These are phyloP conservation scores for Aspergillus latus DNA, from an alignment of 2,329 filamentous ascomycete genomes.

Conservation along the genomic window DNA sequence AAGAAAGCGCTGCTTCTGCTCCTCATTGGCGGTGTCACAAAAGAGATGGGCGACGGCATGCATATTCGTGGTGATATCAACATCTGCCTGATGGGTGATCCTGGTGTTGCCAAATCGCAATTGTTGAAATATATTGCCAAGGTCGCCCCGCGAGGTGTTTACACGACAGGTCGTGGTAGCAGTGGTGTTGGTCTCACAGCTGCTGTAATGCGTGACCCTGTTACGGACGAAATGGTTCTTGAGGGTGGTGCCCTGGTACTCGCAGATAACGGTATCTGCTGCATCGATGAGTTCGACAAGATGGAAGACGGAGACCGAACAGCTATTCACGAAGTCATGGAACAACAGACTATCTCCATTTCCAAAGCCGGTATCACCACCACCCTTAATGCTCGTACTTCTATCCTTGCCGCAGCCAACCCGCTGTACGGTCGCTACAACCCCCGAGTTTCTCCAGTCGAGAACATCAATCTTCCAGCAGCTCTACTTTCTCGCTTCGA, in stretches of 20 bases:
- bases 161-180: slow-evolving; percentile 78
- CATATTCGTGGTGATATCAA: slow-evolving; percentile 98
- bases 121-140: slow-evolving; percentile 98
- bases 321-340: slow-evolving; percentile 84
- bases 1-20: slow-evolving; percentile 97
- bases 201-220: slow-evolving; percentile 76
- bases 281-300: slow-evolving; percentile 84
- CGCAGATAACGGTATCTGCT: slow-evolving; percentile 79
- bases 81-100: slow-evolving; percentile 97
- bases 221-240: slow-evolving; percentile 75
- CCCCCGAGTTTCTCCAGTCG: slow-evolving; percentile 91
- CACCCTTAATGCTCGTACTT: slow-evolving; percentile 92
- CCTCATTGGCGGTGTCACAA: slow-evolving; percentile 92
- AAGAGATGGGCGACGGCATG: slow-evolving; percentile 98
- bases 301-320: slow-evolving; percentile 78
- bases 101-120: slow-evolving; percentile 98
- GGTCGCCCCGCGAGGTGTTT: slow-evolving; percentile 88
- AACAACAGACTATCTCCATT: slow-evolving; percentile 81
- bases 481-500: slow-evolving; percentile 96
- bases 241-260: slow-evolving; percentile 77
- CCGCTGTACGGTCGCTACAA: slow-evolving; percentile 98
- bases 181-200: slow-evolving; percentile 80
- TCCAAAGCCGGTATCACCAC: slow-evolving; percentile 94
- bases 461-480: slow-evolving; percentile 99
- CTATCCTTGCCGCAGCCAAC: slow-evolving; percentile 93